Percentiles rank a stretch among this genome's conserved stretches.
These are phyloP conservation scores for Elongisporangium prolatum DNA, from an alignment of 352 stramenopile species.

Conservation along the genomic window DNA sequence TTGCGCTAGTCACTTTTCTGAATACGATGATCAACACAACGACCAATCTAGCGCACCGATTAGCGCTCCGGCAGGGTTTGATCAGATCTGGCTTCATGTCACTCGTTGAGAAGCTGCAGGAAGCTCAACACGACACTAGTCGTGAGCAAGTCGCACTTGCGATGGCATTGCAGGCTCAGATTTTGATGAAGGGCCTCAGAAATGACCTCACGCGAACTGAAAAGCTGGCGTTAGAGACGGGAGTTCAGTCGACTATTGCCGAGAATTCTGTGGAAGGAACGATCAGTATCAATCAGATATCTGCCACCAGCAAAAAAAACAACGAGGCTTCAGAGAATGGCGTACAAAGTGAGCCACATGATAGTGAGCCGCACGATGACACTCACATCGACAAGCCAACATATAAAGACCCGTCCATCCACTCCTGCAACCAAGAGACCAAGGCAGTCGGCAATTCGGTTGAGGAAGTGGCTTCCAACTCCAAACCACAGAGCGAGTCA, in stretches of 20 bases:
- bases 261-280: not conserved
- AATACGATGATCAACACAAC: slow-evolving; percentile 36
- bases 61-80: slow-evolving; percentile 41
- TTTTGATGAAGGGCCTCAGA: not conserved
- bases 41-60: slow-evolving; percentile 16
- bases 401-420: not conserved
- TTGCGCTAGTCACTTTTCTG: slow-evolving; percentile 39
- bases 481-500: not conserved
- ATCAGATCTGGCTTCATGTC: slow-evolving; percentile 20
- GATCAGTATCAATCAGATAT: not conserved
- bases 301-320: not conserved
- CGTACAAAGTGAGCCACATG: not conserved
- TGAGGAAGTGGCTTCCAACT: not conserved
- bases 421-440: not conserved
- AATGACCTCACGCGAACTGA: not conserved
- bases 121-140: too few species aligned
- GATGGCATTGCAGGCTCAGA: not conserved
- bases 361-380: not conserved
- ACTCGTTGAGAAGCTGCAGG: slow-evolving; percentile 15
- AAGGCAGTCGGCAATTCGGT: not conserved
- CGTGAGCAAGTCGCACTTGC: not conserved
- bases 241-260: not conserved
- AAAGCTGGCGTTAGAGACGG: not conserved
- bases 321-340: not conserved
- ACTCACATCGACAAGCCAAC: not conserved